phyloP scores from a whole-genome alignment of 331 rosid genomes.

The Malus hybrid region DNA sequence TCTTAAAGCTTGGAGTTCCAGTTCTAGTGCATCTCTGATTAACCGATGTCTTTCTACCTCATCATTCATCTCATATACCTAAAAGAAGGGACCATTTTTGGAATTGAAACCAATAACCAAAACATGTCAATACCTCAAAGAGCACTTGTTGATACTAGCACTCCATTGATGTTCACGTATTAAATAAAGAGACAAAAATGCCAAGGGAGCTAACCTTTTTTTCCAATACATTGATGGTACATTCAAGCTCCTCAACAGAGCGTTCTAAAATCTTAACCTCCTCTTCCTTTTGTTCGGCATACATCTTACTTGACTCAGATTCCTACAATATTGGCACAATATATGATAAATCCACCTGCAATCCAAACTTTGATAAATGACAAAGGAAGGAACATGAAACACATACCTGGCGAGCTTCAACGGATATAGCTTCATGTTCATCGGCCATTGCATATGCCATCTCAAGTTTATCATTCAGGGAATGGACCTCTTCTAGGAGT shows the following conservation, averaged over 20 bases:
- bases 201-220: conserved; percentile 54
- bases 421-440: conserved; percentile 84
- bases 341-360: conserved; percentile 13
- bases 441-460: conserved; percentile 69
- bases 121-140: not conserved
- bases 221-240: conserved; percentile 87
- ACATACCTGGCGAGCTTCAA: conserved; percentile 79
- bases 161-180: not conserved
- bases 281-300: conserved; percentile 89
- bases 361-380: conserved; percentile 9
- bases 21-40: conserved; percentile 66
- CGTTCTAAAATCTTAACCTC: conserved; percentile 86
- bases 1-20: conserved; percentile 63
- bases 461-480: conserved; percentile 64
- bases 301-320: conserved; percentile 71
- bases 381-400: conserved; percentile 3
- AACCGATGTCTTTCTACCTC: conserved; percentile 74
- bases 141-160: not conserved
- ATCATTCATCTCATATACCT: conserved; percentile 83
- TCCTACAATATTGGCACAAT: conserved; percentile 43
- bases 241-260: conserved; percentile 94
- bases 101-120: not conserved
- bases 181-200: not conserved
- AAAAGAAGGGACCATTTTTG: conserved; percentile 9
- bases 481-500: conserved; percentile 55